These are phyloP conservation scores for Reutealis trisperma DNA, from an alignment of 345 rosid genomes.

Conservation along the genomic window DNA sequence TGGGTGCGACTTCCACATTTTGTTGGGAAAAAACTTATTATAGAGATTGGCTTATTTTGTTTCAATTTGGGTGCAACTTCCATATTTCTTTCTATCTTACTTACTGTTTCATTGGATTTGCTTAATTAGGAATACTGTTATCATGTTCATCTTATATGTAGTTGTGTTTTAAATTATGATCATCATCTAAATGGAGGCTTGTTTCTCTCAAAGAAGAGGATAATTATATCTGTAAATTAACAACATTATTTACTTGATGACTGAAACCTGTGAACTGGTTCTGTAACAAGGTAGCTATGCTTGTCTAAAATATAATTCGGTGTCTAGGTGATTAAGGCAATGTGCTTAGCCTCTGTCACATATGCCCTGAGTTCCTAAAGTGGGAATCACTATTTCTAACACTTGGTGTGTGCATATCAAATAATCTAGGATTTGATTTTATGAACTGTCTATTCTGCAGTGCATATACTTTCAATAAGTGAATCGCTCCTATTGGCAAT, in stretches of 20 bases:
- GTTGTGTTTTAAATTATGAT: background rate
- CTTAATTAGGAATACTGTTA: slow-evolving; percentile 6
- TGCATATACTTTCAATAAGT: too few species aligned
- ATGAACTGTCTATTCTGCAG: too few species aligned
- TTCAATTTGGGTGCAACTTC: slow-evolving; percentile 3
- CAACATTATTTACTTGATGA: background rate
- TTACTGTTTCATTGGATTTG: background rate
- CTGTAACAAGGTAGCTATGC: too few species aligned
- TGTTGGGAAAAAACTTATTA: slow-evolving; percentile 18
- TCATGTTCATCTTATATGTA: background rate
- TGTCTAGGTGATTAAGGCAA: too few species aligned
- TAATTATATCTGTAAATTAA: background rate
- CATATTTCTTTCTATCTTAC: background rate
- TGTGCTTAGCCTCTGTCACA: too few species aligned
- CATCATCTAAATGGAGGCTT: background rate
- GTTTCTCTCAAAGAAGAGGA: background rate
- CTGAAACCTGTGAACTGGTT: background rate
- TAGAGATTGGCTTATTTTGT: slow-evolving; percentile 15
- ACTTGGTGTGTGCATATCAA: too few species aligned
- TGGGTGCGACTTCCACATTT: slow-evolving; percentile 12
- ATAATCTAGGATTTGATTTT: too few species aligned
- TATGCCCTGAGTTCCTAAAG: too few species aligned
- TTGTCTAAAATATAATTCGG: too few species aligned
- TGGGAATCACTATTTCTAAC: too few species aligned
- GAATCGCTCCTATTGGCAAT: too few species aligned